Evolutionary conservation across 2,329 filamentous ascomycete genomes (phyloP).

Genomic region (Diaporthe caulivora): DNA sequence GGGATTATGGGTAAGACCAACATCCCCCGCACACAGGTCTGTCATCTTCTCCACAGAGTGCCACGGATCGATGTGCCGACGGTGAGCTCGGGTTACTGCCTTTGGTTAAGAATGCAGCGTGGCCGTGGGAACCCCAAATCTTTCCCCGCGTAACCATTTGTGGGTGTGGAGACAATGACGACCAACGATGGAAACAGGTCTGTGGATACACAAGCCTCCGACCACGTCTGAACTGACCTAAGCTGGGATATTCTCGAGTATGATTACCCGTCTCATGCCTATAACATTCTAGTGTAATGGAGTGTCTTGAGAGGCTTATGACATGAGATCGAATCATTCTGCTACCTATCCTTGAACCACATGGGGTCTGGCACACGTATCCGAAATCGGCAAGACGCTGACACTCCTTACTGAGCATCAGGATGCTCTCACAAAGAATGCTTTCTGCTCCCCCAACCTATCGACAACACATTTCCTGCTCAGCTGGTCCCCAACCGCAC

Average conservation of each 20-base stretch:
- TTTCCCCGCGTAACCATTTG: constrained; percentile 10
- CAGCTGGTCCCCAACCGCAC: constrained; percentile 51
- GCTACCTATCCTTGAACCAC: no score
- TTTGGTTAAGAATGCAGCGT: background rate
- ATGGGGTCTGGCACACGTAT: no score
- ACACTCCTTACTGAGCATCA: background rate
- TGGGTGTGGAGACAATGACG: constrained; percentile 5
- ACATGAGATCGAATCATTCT: background rate
- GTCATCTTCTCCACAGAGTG: background rate
- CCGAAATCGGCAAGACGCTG: background rate
- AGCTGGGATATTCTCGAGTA: background rate
- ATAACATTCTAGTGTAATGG: background rate
- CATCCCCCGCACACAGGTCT: constrained; percentile 1
- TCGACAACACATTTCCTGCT: constrained; percentile 47
- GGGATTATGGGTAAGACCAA: background rate
- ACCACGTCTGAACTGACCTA: background rate
- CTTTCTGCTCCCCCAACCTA: constrained; percentile 46
- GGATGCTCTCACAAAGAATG: constrained; percentile 45
- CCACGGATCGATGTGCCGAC: constrained; percentile 11
- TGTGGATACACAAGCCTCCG: background rate
- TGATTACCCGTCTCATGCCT: background rate
- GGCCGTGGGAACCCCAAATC: constrained; percentile 1
- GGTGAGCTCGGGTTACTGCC: constrained; percentile 26
- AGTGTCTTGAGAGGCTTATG: background rate
- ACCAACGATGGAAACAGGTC: background rate